These are phyloP conservation scores for Colletotrichum lupini DNA, from an alignment of 2,329 filamentous ascomycete genomes.

Conservation along the genomic window DNA sequence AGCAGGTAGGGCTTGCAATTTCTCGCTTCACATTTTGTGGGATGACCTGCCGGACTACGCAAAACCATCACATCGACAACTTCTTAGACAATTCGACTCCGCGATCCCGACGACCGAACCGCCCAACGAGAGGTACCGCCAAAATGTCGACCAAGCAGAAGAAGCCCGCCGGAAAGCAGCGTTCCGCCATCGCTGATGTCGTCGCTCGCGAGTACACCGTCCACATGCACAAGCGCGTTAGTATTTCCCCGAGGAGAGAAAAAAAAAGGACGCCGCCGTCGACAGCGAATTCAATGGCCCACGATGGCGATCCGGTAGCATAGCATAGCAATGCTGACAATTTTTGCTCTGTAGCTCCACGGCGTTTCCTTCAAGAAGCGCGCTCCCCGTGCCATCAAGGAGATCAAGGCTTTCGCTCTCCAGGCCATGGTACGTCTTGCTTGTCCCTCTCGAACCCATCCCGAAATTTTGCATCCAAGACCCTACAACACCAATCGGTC, in stretches of 20 bases:
- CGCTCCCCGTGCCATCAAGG: constrained; percentile 98
- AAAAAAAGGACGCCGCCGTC: constrained; percentile 36
- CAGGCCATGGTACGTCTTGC: constrained; percentile 88
- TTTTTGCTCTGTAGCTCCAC: constrained; percentile 75
- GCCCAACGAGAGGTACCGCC: constrained; percentile 42
- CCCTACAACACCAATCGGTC: not conserved
- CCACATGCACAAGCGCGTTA: constrained; percentile 93
- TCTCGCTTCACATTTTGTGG: constrained; percentile 34
- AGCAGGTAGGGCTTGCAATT: constrained; percentile 30
- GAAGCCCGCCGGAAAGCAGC: constrained; percentile 75
- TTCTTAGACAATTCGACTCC: constrained; percentile 34
- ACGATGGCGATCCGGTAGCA: constrained; percentile 7
- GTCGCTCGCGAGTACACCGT: constrained; percentile 99
- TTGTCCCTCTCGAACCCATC: constrained; percentile 4
- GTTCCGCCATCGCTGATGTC: constrained; percentile 98
- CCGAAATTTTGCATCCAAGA: not conserved
- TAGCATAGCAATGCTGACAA: constrained; percentile 47
- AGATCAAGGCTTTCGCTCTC: constrained; percentile 95
- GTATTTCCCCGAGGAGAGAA: constrained; percentile 48
- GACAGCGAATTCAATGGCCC: constrained; percentile 17
- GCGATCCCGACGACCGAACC: constrained; percentile 34
- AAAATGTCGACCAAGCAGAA: constrained; percentile 74
- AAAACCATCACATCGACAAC: constrained; percentile 28
- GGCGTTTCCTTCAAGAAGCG: constrained; percentile 99
- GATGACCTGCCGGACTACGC: constrained; percentile 16